A percentile compares a stretch with the other conserved stretches of the same genome.
Evolutionary conservation across 73 alveolate species (phyloP).

Genomic region (Stentor coeruleus): DNA sequence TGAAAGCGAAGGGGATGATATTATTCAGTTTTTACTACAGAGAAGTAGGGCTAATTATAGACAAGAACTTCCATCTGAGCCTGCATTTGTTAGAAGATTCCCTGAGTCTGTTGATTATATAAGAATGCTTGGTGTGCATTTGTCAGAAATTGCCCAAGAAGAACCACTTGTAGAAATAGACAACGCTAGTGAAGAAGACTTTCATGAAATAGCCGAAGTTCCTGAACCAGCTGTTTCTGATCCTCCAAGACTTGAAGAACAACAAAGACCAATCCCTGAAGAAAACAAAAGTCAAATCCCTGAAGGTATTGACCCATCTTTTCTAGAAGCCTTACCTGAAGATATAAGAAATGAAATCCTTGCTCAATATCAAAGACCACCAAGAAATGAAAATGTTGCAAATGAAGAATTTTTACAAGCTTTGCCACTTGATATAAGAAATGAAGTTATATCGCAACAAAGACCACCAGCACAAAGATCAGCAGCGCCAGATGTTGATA

Average conservation of each 20-base stretch:
- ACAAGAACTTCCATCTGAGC: not conserved
- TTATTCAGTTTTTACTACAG: not conserved
- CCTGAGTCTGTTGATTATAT: not conserved
- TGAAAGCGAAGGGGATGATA: not conserved
- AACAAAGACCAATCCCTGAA: no score
- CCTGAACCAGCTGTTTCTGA: no score
- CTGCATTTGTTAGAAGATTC: not conserved
- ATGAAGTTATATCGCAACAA: constrained; percentile 17
- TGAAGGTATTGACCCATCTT: not conserved
- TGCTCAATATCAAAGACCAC: constrained; percentile 20
- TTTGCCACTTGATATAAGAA: constrained; percentile 20
- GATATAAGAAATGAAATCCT: constrained; percentile 44
- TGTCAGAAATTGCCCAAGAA: not conserved
- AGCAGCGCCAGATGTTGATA: constrained; percentile 55
- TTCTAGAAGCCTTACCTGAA: constrained; percentile 44
- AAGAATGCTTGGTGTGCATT: not conserved
- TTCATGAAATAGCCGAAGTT: no score
- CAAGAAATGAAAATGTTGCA: not conserved
- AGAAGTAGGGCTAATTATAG: not conserved
- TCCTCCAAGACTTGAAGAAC: no score
- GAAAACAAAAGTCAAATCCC: not conserved
- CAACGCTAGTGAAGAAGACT: no score
- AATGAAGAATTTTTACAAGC: constrained; percentile 22
- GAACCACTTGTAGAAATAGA: not conserved
- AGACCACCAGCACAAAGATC: not conserved